These are phyloP conservation scores for Thielaviopsis ethacetica DNA, from an alignment of 2,329 filamentous ascomycete genomes.

Conservation along the genomic window DNA sequence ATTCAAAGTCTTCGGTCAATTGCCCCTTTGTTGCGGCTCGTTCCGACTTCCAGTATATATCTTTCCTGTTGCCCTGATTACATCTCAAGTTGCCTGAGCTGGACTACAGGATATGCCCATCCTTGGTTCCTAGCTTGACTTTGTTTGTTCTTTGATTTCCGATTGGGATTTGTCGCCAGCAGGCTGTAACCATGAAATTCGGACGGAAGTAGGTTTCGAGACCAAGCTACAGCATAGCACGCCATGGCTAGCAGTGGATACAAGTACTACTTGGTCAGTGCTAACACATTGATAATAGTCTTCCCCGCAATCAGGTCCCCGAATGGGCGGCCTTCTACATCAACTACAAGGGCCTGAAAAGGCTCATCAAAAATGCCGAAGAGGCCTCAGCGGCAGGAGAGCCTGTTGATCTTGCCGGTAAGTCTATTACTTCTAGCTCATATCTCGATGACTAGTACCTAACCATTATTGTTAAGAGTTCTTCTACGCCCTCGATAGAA, in stretches of 20 bases:
- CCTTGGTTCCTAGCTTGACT: not conserved
- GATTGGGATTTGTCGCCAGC: not conserved
- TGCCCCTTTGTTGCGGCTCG: not conserved
- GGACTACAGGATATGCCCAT: not conserved
- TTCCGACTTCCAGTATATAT: not conserved
- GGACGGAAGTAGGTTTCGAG: conserved; percentile 36
- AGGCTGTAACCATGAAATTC: conserved; percentile 37
- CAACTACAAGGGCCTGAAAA: conserved; percentile 86
- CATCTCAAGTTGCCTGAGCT: not conserved
- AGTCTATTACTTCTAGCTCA: not conserved
- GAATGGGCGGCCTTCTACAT: conserved; percentile 77
- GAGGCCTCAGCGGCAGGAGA: conserved; percentile 49
- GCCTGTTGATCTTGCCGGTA: conserved; percentile 81
- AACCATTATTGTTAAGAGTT: conserved; percentile 48
- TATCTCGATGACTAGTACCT: not conserved
- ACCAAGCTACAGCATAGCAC: not conserved
- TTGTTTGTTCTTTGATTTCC: not conserved
- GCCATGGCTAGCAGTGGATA: not conserved
- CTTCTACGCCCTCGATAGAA: conserved; percentile 91
- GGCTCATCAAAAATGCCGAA: conserved; percentile 72
- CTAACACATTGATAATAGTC: conserved; percentile 25
- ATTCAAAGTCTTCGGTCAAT: not conserved
- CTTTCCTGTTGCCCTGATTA: not conserved
- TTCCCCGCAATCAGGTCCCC: conserved; percentile 70
- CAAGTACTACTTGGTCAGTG: not conserved